Base-by-base conservation (phyloP, 2,329 filamentous ascomycete genomes). In the Fusarium sp. region DNA sequence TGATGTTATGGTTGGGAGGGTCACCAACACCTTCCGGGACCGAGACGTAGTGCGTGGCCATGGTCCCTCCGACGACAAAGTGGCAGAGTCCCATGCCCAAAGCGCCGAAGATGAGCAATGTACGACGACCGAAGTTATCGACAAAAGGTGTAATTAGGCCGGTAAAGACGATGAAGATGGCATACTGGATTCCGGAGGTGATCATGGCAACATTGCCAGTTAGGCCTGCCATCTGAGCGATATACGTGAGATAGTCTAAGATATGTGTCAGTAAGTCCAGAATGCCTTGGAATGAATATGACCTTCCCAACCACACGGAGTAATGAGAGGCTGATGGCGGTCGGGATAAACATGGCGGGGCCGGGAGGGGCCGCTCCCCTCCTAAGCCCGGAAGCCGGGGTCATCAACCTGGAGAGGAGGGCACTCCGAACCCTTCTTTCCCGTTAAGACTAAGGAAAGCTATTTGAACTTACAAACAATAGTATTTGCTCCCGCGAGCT, bases 151-250 rank as follows among this genome's bases (percentile, higher is more conserved):
- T 56, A 5, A 34, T 34, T 29, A 34, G 22, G 13, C 24, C 54
- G 11, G 54, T 57, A 6, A 35, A 40, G 50, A 64, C 38, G 34
- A 64, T 27, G 16, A 35, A 40, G 27, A 65, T 45, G 54, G 58
- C 29, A 16, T 65, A 59, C n/a, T 65, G 62, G n/a, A 65, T 34
- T 22, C 35, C 27, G 8, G 62, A 58, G 4, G 62, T 42, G 42
- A 59, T 58, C 37, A 65, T 56, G 6, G 34, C 16, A 14, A 65
- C 31, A 31, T 65, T 65, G 8, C 62, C 62, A 6, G 54, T 47
- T 9, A 65, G 20, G 8, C 62, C 62, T 9, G 62, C 62, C 62
- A 65, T 65, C 20, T 65, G 40, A 22, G 58, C 57, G 40, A 65
- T 65, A 29, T 65, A 65, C 11, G 56, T 54, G 40, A 65, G 42